Evolutionary conservation across 2,329 filamentous ascomycete genomes (phyloP), one percentile per base, ranked within the genome.

Genomic region (Reticulascus tulasneorum): DNA sequence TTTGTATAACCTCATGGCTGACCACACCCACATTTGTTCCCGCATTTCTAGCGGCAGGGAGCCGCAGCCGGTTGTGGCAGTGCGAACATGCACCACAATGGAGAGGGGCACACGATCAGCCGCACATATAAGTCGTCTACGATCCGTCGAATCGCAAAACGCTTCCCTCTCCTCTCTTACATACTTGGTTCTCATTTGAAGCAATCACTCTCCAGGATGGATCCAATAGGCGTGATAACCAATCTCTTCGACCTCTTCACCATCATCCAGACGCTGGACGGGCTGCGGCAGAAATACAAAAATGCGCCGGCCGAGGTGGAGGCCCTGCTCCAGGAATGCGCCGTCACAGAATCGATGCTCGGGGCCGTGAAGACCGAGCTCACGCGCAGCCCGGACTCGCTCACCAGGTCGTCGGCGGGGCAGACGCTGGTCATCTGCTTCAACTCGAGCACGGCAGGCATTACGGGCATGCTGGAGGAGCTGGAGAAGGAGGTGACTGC

Each of bases 171-270:
- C n/a, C n/a, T n/a, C n/a, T n/a, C n/a, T n/a, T n/a, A n/a, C n/a
- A n/a, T n/a, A n/a, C n/a, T n/a, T n/a, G n/a, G n/a, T n/a, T n/a
- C n/a, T n/a, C n/a, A n/a, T n/a, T n/a, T n/a, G n/a, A n/a, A n/a
- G n/a, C n/a, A n/a, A n/a, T n/a, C n/a, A n/a, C n/a, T n/a, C n/a
- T n/a, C n/a, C n/a, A n/a, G n/a, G 6, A 41, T 41, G 38, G 38
- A 41, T 8, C 7, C 23, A 18, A 10, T 39, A 19, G 29, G 29
- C 25, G 18, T 17, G 11, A 9, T 41, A 20, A 17, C 29, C 13
- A 9, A 19, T 6, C 35, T n/a, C 3, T 13, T 41, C 11, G 38
- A 41, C 7, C 38, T 41, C 17, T 41, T 25, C 26, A 16, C 5
- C 12, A 15, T 34, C 6, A 20, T 23, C 10, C 21, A 23, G 8